Base-by-base conservation (phyloP, 192 early-diverging fungal genomes). In the Mortierella antarctica region DNA sequence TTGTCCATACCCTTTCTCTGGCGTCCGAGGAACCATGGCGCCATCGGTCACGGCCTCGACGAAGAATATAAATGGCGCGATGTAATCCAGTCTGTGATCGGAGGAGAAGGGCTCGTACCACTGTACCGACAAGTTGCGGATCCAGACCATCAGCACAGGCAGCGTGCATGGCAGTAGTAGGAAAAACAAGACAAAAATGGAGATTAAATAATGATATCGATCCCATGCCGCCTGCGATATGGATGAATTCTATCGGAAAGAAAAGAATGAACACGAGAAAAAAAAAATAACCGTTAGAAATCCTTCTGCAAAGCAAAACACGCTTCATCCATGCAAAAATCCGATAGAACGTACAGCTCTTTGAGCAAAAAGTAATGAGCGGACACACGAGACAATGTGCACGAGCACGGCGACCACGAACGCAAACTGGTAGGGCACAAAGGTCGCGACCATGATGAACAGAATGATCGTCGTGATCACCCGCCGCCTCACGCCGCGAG, bases 391-490 rank as follows among this genome's bases (percentile, higher is more conserved):
- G 31, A 73, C 85, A 71, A 86, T 89, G 71, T 88, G 90, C 55
- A 88, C 94, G 48, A 95, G 65, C 64, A 91, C 91, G 5, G 92
- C 91, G 21, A 93, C 88, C 6, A 93, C 84, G 80, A 93, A 95
- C 5, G 92, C 91, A 86, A 95, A 94, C 82, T 95, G 94, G 74
- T 95, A 95, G 1, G 94, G 92, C n/a, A 94, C 89, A 80, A 89
- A 86, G 2, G 92, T 91, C 50, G 89, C 90, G 4, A 94, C 93
- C 73, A 93, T 71, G 15, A 90, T 78, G 55, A 93, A 89, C 39
- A 93, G 79, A 11, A 91, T 57, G 14, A 87, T 54, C 7, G 85
- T 88, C 6, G 87, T 85, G 20, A 92, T 85, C 18, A 83, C 65
- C 18, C 87, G 55, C 12, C 89, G 83, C 23, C 83, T 67, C 10